Evolutionary conservation across 139 green algal genomes (phyloP).

Genomic region (Volvox africanus): DNA sequence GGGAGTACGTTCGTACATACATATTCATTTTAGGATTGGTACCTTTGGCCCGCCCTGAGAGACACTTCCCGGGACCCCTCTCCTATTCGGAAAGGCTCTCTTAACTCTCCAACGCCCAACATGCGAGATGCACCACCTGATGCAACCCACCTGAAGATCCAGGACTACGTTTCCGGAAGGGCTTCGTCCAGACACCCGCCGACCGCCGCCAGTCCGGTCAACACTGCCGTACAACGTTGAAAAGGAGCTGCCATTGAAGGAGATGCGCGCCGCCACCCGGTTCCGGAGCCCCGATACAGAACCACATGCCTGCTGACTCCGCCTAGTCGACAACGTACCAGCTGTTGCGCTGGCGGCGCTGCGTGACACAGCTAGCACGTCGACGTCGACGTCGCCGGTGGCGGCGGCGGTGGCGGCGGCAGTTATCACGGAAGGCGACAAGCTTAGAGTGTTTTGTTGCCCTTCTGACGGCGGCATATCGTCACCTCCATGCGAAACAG

Average conservation of each 20-base stretch:
- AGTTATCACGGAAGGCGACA: neutral
- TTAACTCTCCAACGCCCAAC: no score
- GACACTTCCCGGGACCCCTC: no score
- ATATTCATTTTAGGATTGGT: no score
- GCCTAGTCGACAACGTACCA: neutral
- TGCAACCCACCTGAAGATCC: constrained; percentile 9
- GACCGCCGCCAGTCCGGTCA: neutral
- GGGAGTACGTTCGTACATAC: no score
- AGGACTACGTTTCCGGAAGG: neutral
- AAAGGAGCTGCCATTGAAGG: neutral
- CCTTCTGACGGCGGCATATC: neutral
- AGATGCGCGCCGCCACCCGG: neutral
- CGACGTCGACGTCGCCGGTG: neutral
- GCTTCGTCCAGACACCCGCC: neutral
- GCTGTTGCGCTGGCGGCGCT: neutral
- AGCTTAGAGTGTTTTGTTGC: neutral
- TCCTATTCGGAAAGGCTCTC: no score
- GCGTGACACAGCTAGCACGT: neutral
- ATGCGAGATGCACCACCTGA: no score
- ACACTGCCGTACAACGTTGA: neutral
- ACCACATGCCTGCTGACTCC: neutral
- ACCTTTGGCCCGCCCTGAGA: no score
- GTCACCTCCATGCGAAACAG: neutral
- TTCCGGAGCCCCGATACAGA: neutral
- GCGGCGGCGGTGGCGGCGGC: neutral